Evolutionary conservation across 148 eudicot genomes (phyloP).

Genomic region (Amaranthus palmeri): DNA sequence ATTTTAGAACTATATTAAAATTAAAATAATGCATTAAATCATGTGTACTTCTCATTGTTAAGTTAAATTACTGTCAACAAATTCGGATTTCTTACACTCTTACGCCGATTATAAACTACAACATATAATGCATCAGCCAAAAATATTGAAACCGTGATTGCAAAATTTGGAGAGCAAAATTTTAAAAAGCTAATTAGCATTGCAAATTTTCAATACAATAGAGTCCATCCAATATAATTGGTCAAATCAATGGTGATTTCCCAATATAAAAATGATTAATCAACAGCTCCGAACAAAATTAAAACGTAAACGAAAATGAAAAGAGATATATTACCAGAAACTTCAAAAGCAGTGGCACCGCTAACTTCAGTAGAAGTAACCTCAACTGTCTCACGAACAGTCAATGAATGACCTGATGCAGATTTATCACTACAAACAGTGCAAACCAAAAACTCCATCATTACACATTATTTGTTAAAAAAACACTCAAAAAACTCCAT

Average conservation of each 20-base stretch:
- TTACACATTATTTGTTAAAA: background rate
- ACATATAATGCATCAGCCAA: background rate
- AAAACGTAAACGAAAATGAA: background rate
- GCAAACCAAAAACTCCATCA: slow-evolving; percentile 4
- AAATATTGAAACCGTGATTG: background rate
- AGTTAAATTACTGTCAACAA: too few species aligned
- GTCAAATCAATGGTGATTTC: background rate
- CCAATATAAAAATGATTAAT: background rate
- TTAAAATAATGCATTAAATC: too few species aligned
- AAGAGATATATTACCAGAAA: slow-evolving; percentile 52
- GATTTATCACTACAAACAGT: slow-evolving; percentile 88
- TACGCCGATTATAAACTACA: too few species aligned
- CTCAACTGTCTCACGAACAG: slow-evolving; percentile 68
- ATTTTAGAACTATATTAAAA: too few species aligned
- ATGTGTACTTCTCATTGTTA: too few species aligned
- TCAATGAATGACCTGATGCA: slow-evolving; percentile 75
- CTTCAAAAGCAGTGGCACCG: slow-evolving; percentile 82
- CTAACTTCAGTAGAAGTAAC: slow-evolving; percentile 55
- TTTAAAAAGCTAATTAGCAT: background rate
- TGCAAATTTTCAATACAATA: background rate
- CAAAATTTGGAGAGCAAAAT: background rate
- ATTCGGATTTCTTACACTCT: too few species aligned
- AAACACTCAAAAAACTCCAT: background rate
- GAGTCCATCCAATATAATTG: background rate
- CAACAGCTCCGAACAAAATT: background rate